Conservation (phyloP, 2,329 filamentous ascomycete species). For the Sporothrix protearum region DNA sequence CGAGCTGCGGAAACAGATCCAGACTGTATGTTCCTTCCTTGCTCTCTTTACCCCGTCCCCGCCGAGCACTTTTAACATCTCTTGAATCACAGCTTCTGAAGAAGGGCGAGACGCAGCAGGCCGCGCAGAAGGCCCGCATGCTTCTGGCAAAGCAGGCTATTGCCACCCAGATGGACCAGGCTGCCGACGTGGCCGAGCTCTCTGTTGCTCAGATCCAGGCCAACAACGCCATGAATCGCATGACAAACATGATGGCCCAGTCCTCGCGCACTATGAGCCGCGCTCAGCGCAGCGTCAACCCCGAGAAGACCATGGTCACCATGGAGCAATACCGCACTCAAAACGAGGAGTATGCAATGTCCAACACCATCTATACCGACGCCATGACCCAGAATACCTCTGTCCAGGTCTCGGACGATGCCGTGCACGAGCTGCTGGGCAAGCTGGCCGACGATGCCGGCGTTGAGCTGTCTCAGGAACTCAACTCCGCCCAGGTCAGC, state of each 20-base stretch:
- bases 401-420: slow-evolving; percentile 71
- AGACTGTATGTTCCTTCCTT: slow-evolving; percentile 47
- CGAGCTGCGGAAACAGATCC: slow-evolving; percentile 60
- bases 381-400: slow-evolving; percentile 75
- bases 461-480: slow-evolving; percentile 73
- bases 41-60: not conserved
- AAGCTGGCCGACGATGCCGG: slow-evolving; percentile 87
- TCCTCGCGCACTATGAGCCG: slow-evolving; percentile 56
- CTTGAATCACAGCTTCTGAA: slow-evolving; percentile 46
- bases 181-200: slow-evolving; percentile 62
- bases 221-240: slow-evolving; percentile 63
- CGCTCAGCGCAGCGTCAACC: slow-evolving; percentile 57
- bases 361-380: slow-evolving; percentile 76
- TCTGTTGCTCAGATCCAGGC: slow-evolving; percentile 60
- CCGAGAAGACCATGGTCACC: slow-evolving; percentile 58
- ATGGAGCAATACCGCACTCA: slow-evolving; percentile 60
- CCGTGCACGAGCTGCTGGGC: slow-evolving; percentile 79
- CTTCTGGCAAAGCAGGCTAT: slow-evolving; percentile 60
- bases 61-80: not conserved
- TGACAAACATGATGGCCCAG: slow-evolving; percentile 62
- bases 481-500: slow-evolving; percentile 55
- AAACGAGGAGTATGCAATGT: slow-evolving; percentile 62
- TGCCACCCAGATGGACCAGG: slow-evolving; percentile 61
- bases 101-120: slow-evolving; percentile 61
- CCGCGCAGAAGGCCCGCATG: slow-evolving; percentile 61